Evolutionary conservation across 768 basidiomycete species (phyloP).

Genomic region (Phlebiopsis flavidoalba): DNA sequence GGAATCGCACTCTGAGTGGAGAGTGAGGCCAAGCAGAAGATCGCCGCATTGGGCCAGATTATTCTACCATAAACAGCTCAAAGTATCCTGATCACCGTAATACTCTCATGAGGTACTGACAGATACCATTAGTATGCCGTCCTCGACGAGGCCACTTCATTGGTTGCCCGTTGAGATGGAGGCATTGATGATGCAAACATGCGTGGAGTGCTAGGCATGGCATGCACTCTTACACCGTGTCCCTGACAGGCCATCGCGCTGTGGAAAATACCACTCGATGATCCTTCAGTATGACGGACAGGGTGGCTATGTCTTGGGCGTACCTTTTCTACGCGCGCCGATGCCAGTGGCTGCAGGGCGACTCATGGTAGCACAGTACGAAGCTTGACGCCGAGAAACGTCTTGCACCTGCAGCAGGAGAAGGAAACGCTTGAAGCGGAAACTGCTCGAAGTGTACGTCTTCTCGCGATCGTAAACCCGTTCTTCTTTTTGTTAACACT

Average conservation of each 20-base stretch:
- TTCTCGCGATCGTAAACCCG: background rate
- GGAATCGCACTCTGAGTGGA: conserved; percentile 85
- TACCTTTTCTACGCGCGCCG: conserved; percentile 15
- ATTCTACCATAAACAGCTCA: conserved; percentile 94
- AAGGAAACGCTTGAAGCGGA: conserved; percentile 84
- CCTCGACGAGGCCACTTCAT: conserved; percentile 92
- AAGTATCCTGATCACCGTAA: conserved; percentile 37
- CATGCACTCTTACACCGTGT: conserved; percentile 91
- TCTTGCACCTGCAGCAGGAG: conserved; percentile 88
- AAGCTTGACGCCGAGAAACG: conserved; percentile 87
- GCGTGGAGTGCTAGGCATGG: conserved; percentile 84
- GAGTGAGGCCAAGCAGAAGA: conserved; percentile 97
- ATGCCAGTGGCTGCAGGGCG: background rate
- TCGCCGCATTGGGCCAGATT: conserved; percentile 96
- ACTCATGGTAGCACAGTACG: conserved; percentile 69
- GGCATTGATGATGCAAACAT: conserved; percentile 90
- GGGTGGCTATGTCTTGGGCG: conserved; percentile 93
- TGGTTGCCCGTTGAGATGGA: conserved; percentile 92
- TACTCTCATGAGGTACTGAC: background rate
- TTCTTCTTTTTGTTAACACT: background rate
- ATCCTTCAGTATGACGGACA: conserved; percentile 92
- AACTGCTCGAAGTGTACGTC: conserved; percentile 81
- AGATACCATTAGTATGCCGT: conserved; percentile 74
- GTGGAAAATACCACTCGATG: conserved; percentile 87
- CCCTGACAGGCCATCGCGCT: conserved; percentile 86